Evolutionary conservation across 306 rosid genomes (phyloP).

Genomic region (Albizia julibrissin): DNA sequence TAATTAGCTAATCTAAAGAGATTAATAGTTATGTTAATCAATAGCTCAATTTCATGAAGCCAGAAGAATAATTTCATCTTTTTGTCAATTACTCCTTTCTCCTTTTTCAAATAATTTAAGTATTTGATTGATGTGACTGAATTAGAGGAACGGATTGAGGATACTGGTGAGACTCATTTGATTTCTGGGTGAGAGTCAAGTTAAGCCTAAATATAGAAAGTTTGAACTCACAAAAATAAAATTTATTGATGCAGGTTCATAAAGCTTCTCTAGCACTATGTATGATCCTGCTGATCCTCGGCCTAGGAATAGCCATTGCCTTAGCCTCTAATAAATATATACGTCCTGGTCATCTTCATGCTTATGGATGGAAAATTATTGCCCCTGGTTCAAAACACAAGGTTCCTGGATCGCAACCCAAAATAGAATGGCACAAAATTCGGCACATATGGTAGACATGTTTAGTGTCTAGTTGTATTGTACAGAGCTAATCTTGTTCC

Average conservation of each 20-base stretch:
- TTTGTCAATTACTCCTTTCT: not conserved
- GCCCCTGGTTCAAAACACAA: slow-evolving; percentile 13
- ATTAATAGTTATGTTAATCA: not conserved
- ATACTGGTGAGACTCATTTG: not conserved
- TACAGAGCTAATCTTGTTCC: not conserved
- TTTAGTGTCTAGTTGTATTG: not conserved
- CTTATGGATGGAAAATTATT: not conserved
- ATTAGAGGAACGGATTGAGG: not conserved
- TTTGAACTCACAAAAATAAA: slow-evolving; percentile 9
- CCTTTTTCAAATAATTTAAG: not conserved
- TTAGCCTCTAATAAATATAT: slow-evolving; percentile 27
- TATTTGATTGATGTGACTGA: not conserved
- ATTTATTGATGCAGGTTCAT: slow-evolving; percentile 48
- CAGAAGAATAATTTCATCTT: not conserved
- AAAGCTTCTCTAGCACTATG: slow-evolving; percentile 28
- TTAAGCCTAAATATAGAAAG: not conserved
- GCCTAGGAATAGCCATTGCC: slow-evolving; percentile 45
- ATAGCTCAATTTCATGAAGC: not conserved
- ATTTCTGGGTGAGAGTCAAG: not conserved
- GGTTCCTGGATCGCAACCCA: slow-evolving; percentile 5
- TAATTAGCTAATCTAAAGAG: not conserved
- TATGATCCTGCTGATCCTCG: slow-evolving; percentile 48
- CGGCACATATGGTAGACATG: slow-evolving; percentile 67
- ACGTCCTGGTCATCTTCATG: slow-evolving; percentile 11
- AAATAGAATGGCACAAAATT: slow-evolving; percentile 63